Base-by-base conservation (phyloP, 2,329 filamentous ascomycete species). In the Sporothrix globosa region DNA sequence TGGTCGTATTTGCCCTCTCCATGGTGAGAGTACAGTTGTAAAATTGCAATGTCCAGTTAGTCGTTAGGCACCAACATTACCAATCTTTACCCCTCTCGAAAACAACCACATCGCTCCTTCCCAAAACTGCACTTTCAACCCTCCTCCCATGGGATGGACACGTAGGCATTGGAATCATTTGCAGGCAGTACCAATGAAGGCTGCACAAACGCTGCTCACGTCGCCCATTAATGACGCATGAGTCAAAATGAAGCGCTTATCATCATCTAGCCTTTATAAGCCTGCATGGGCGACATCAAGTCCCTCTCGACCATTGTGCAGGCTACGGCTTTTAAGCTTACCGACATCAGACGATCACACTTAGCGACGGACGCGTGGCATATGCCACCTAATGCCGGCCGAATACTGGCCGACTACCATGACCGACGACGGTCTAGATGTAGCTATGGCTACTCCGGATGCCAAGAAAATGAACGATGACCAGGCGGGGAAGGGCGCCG, bases 161-260 rank as follows among this genome's bases (percentile, higher is more conserved):
- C 60, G 41, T 41, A 27, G 41, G 60, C 34, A 44, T 44, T 14
- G 34, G 34, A 61, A 44, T 34, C 34, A 34, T 34, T 9, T 34
- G 34, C 56, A 61, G 56, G 56, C n/a, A 61, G 56, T 61, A 41
- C 34, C 56, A 21, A 44, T 56, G 53, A 56, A 34, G 27, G 53
- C 53, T 34, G 19, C 53, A 56, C 53, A 56, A 27, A 34, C 24
- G 13, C 34, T 17, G 30, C 53, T 34, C 30, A 14, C 53, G 53
- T 44, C 34, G 24, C 19, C 56, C n/a, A n/a, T 61, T 39, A 44
- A 11, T 44, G 9, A 61, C 10, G 34, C 24, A 34, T 30, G 53
- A 34, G 53, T 56, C 53, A 61, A 41, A 61, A 44, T 61, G 56
- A 61, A 61, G 14, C 56, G 10, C 34, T 61, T 61, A 19, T 39